Evolutionary conservation across 176 grass and related monocot genomes (phyloP), one percentile per base, ranked within the genome.

Genomic region (Pharus latifolius): DNA sequence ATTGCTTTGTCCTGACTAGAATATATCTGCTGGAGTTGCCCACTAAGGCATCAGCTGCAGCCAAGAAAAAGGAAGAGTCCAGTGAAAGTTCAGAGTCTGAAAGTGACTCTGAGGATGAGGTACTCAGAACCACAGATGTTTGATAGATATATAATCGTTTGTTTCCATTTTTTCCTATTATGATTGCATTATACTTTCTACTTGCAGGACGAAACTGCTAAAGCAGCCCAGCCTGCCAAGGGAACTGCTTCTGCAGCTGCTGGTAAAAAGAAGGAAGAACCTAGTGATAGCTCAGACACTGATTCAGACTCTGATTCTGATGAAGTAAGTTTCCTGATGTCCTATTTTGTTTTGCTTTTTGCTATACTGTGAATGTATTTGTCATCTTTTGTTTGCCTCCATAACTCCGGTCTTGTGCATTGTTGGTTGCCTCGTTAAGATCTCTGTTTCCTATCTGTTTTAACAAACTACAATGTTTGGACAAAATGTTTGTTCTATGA

Each of bases 281-380:
- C 78, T 28, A 84, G 72, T 60, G 78, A 63, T 63, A 82, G 67
- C 47, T 89, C 87, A 19, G 87, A 86, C 6, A n/a, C 56, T 6
- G 80, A 69, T 12, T 54, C n/a, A n/a, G n/a, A 69, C 19, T 72
- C 74, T 2, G 81, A 89, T 53, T 80, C 69, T 28, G 76, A 80
- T 53, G 53, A 75, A 45, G 87, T 82, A 65, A 32, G 55, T 48
- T n/a, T n/a, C n/a, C n/a, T n/a, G n/a, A n/a, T n/a, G n/a, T n/a
- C n/a, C n/a, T n/a, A n/a, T n/a, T n/a, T n/a, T n/a, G n/a, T n/a
- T n/a, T n/a, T n/a, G n/a, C n/a, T n/a, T n/a, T n/a, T n/a, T n/a
- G n/a, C n/a, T n/a, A n/a, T n/a, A n/a, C n/a, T n/a, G n/a, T n/a
- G n/a, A n/a, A n/a, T n/a, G n/a, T n/a, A n/a, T n/a, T n/a, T n/a